Conservation (phyloP, 805 yeast genomes). For the Ogataea wickerhamii region DNA sequence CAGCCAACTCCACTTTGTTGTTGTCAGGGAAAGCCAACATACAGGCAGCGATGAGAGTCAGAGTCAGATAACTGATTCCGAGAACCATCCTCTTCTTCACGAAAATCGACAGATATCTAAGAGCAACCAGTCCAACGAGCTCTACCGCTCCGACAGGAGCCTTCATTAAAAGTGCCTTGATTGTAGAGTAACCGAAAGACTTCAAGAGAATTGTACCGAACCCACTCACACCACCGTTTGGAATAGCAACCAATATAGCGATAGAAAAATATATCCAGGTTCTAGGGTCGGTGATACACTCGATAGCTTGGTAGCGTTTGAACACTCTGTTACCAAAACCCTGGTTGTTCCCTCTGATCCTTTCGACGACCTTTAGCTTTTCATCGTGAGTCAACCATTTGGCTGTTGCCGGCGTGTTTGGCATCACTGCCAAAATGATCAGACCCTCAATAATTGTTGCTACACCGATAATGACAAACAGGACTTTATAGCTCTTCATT, state of each 20-base stretch:
- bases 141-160: constrained; percentile 30
- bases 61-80: constrained; percentile 16
- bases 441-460: constrained; percentile 40
- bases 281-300: constrained; percentile 22
- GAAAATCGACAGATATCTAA: constrained; percentile 25
- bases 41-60: constrained; percentile 26
- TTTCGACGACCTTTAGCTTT: constrained; percentile 32
- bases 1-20: constrained; percentile 1
- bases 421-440: constrained; percentile 38
- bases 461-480: constrained; percentile 53
- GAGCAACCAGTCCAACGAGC: constrained; percentile 32
- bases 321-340: constrained; percentile 23
- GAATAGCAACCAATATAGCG: constrained; percentile 26
- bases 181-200: constrained; percentile 23
- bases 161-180: constrained; percentile 21
- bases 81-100: constrained; percentile 25
- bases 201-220: constrained; percentile 38
- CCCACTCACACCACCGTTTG: constrained; percentile 39
- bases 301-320: constrained; percentile 22
- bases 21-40: constrained; percentile 17
- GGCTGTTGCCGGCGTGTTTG: constrained; percentile 50
- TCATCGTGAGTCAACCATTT: constrained; percentile 36
- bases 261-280: constrained; percentile 45
- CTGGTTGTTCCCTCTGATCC: constrained; percentile 20
- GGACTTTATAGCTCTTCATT: constrained; percentile 44